Percentiles rank a stretch among this genome's conserved stretches.
Conservation (phyloP, 805 yeast genomes). For the Starmerella sp. region DNA sequence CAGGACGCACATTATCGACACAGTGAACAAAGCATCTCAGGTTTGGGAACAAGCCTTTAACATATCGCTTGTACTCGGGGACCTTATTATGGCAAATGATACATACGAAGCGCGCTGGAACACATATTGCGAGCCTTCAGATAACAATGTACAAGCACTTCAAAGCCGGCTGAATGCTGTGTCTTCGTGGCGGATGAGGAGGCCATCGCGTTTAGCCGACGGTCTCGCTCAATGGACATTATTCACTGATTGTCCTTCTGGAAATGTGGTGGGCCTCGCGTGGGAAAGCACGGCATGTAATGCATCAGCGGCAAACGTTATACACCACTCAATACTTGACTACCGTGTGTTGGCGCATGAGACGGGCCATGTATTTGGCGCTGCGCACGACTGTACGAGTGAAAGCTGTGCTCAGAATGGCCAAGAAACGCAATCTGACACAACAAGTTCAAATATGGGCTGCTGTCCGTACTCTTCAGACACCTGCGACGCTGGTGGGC, state of each 20-base stretch:
- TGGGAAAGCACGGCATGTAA: slow-evolving; percentile 31
- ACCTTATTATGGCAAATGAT: slow-evolving; percentile 24
- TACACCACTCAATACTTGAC: slow-evolving; percentile 27
- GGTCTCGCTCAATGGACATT: slow-evolving; percentile 31
- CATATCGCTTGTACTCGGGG: slow-evolving; percentile 28
- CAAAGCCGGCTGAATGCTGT: slow-evolving; percentile 25
- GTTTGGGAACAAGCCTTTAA: slow-evolving; percentile 30
- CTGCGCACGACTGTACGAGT: slow-evolving; percentile 33
- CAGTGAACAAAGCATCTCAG: slow-evolving; percentile 29
- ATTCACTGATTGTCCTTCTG: slow-evolving; percentile 28
- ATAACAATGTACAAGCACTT: slow-evolving; percentile 15
- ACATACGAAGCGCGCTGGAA: slow-evolving; percentile 14
- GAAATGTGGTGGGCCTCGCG: slow-evolving; percentile 30
- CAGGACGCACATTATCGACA: slow-evolving; percentile 26
- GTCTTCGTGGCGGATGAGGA: slow-evolving; percentile 26
- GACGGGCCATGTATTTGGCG: slow-evolving; percentile 33
- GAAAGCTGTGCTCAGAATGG: slow-evolving; percentile 25
- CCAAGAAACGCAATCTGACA: neutral
- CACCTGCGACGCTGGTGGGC: slow-evolving; percentile 28
- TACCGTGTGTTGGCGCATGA: slow-evolving; percentile 33
- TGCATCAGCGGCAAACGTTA: slow-evolving; percentile 29
- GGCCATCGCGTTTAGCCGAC: slow-evolving; percentile 20
- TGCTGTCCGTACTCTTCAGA: slow-evolving; percentile 30
- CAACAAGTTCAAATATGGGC: slow-evolving; percentile 5
- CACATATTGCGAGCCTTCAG: slow-evolving; percentile 27